These are phyloP conservation scores for Cladosporium sp. DNA, from an alignment of 2,329 filamentous ascomycete genomes.

Conservation along the genomic window DNA sequence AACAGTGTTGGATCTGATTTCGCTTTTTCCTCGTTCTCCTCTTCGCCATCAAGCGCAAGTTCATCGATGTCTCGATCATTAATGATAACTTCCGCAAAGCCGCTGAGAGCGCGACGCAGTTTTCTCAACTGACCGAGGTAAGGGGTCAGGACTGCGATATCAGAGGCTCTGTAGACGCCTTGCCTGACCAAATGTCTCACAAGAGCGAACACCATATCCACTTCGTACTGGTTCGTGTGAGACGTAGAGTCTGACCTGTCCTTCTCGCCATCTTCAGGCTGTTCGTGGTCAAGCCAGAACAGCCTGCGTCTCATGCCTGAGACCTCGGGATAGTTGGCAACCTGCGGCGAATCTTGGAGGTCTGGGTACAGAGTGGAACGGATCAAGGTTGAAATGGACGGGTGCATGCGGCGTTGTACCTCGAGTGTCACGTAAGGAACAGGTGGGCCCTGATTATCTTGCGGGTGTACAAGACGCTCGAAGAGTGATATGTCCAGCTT, in stretches of 20 bases:
- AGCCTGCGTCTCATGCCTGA: slow-evolving; percentile 55
- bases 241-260: slow-evolving; percentile 42
- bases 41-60: slow-evolving; percentile 39
- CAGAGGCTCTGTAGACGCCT: slow-evolving; percentile 58
- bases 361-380: slow-evolving; percentile 59
- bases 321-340: slow-evolving; percentile 49
- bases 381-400: slow-evolving; percentile 61
- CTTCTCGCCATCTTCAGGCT: slow-evolving; percentile 46
- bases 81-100: slow-evolving; percentile 62
- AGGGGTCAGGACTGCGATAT: slow-evolving; percentile 72
- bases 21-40: slow-evolving; percentile 26
- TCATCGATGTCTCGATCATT: slow-evolving; percentile 64
- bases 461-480: slow-evolving; percentile 55
- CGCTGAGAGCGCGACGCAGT: slow-evolving; percentile 50
- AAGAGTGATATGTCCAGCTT: slow-evolving; percentile 63
- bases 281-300: slow-evolving; percentile 64
- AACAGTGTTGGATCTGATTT: not conserved
- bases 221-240: slow-evolving; percentile 60
- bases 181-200: slow-evolving; percentile 68
- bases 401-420: slow-evolving; percentile 67
- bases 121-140: slow-evolving; percentile 61
- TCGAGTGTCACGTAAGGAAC: slow-evolving; percentile 51
- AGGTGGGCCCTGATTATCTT: slow-evolving; percentile 15
- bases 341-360: slow-evolving; percentile 53
- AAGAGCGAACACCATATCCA: slow-evolving; percentile 63